phyloP scores from a whole-genome alignment of 768 basidiomycete species.

The Leccinum arenicola region DNA sequence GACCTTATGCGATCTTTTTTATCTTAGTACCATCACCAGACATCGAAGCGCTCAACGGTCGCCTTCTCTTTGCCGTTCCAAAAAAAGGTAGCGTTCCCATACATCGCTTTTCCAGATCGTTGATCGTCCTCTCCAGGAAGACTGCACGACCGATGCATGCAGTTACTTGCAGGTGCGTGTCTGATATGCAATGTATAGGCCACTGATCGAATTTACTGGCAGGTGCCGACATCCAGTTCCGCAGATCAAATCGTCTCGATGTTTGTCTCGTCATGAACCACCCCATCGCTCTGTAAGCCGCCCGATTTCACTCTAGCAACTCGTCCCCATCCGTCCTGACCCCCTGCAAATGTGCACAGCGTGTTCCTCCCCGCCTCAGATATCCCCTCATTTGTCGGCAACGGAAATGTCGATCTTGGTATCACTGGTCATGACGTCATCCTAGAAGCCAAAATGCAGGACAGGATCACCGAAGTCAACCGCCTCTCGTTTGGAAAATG shows the following conservation, averaged over 20 bases:
- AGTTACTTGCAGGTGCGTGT: slow-evolving; percentile 72
- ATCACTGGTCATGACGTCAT: slow-evolving; percentile 99
- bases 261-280: slow-evolving; percentile 94
- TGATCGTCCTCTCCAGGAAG: slow-evolving; percentile 51
- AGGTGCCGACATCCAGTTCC: slow-evolving; percentile 97
- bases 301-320: not conserved
- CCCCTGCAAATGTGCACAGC: slow-evolving; percentile 39
- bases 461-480: slow-evolving; percentile 73
- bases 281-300: slow-evolving; percentile 82
- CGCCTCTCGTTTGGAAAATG: slow-evolving; percentile 94
- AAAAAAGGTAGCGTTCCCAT: slow-evolving; percentile 76
- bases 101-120: not conserved
- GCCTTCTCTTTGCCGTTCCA: slow-evolving; percentile 91
- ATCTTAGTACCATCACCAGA: slow-evolving; percentile 36
- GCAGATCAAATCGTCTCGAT: slow-evolving; percentile 82
- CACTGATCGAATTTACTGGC: not conserved
- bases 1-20: not conserved
- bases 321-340: not conserved
- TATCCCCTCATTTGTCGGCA: slow-evolving; percentile 97
- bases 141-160: slow-evolving; percentile 86
- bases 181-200: no score
- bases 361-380: slow-evolving; percentile 96
- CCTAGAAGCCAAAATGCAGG: slow-evolving; percentile 82
- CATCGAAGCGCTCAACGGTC: slow-evolving; percentile 76
- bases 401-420: slow-evolving; percentile 94